Percentiles rank a stretch among this genome's conserved stretches.
phyloP scores from a whole-genome alignment of 1,139 yeast species.

The Yamadazyma conglobata region DNA sequence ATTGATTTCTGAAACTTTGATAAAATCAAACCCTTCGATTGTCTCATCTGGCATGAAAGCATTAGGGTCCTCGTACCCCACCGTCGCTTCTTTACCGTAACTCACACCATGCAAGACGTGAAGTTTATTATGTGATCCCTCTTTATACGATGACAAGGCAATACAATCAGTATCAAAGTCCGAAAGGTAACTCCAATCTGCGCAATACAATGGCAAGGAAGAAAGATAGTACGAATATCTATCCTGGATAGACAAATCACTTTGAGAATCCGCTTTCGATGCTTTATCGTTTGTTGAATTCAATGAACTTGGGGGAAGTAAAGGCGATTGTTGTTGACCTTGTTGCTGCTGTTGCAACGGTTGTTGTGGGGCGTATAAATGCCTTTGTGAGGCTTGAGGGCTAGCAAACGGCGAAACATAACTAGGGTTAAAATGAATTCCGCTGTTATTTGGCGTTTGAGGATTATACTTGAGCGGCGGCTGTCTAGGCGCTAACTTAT shows the following conservation, averaged over 20 bases:
- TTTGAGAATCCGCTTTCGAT: neutral
- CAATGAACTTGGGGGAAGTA: conserved; percentile 1
- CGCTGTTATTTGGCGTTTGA: conserved; percentile 3
- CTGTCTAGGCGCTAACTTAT: conserved; percentile 1
- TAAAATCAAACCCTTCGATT: conserved; percentile 46
- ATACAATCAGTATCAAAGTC: conserved; percentile 45
- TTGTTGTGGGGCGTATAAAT: conserved; percentile 1
- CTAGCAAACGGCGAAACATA: conserved; percentile 3
- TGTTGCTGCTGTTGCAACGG: too few relatives aligned
- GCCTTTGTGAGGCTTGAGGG: conserved; percentile 3
- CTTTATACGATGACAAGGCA: conserved; percentile 68
- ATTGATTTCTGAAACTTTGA: conserved; percentile 47
- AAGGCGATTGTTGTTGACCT: too few relatives aligned
- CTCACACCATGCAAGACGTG: conserved; percentile 44
- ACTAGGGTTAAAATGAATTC: conserved; percentile 2
- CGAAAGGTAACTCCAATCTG: conserved; percentile 58
- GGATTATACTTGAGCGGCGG: conserved; percentile 2
- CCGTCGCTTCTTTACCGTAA: conserved; percentile 24
- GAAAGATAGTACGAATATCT: conserved; percentile 56
- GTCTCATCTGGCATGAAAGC: conserved; percentile 12
- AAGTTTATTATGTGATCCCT: conserved; percentile 59
- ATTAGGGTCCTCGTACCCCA: conserved; percentile 4
- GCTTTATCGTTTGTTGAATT: neutral
- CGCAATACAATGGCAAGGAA: conserved; percentile 59
- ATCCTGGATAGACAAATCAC: neutral